A percentile compares a stretch with the other conserved stretches of the same genome.
These are phyloP conservation scores for Vachellia pachyceras DNA, from an alignment of 306 rosid species.

Conservation along the genomic window DNA sequence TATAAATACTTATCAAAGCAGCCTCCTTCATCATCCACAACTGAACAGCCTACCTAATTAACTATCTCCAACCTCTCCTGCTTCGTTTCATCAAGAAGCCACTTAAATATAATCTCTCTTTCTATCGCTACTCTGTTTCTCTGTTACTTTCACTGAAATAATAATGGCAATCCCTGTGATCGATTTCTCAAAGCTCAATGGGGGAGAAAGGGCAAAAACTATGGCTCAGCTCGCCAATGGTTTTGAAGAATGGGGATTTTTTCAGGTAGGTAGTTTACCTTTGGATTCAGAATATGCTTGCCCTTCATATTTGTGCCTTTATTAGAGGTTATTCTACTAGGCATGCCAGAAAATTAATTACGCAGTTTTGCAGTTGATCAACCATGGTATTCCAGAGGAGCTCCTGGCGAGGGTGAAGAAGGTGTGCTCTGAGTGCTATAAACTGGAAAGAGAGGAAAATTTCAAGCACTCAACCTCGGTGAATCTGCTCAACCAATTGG, in stretches of 20 bases:
- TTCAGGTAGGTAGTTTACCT: slow-evolving; percentile 64
- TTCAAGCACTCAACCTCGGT: slow-evolving; percentile 65
- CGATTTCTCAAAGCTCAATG: slow-evolving; percentile 88
- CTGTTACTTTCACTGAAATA: slow-evolving; percentile 37
- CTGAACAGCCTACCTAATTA: slow-evolving; percentile 14
- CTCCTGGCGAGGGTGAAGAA: slow-evolving; percentile 92
- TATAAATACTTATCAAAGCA: slow-evolving; percentile 62
- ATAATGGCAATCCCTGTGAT: slow-evolving; percentile 81
- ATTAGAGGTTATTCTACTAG: not conserved
- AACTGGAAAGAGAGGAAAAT: slow-evolving; percentile 78
- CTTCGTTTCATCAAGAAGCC: slow-evolving; percentile 17
- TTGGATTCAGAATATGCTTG: slow-evolving; percentile 8
- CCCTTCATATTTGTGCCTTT: not conserved
- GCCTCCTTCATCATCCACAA: slow-evolving; percentile 44
- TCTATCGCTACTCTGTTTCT: slow-evolving; percentile 22
- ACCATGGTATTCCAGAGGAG: slow-evolving; percentile 91
- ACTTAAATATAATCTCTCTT: slow-evolving; percentile 1
- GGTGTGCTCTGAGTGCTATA: slow-evolving; percentile 67
- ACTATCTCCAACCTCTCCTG: slow-evolving; percentile 22
- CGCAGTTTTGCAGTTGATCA: slow-evolving; percentile 61
- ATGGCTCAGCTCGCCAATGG: slow-evolving; percentile 86
- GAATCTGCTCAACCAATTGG: slow-evolving; percentile 59
- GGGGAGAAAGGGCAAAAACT: slow-evolving; percentile 78
- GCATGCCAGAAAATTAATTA: slow-evolving; percentile 24
- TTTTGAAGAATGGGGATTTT: slow-evolving; percentile 99